Conservation (phyloP, 2,329 filamentous ascomycete species). For the Erysiphe neolycopersici region DNA sequence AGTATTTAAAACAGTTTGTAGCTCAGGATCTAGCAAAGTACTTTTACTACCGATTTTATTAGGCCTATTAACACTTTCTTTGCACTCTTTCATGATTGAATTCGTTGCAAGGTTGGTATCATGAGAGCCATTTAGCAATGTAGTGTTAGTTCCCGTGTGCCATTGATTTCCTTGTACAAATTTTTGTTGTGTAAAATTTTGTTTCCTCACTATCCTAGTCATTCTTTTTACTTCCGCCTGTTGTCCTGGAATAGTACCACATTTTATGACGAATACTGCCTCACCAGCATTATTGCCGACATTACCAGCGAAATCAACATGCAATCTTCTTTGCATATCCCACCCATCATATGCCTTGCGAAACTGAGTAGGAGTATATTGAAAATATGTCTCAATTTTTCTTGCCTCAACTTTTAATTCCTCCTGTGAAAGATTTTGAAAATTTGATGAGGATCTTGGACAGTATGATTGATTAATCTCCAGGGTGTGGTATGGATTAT, state of each 20-base stretch:
- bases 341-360: constrained; percentile 54
- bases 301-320: constrained; percentile 72
- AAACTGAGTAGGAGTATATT: constrained; percentile 51
- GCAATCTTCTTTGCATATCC: constrained; percentile 70
- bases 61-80: not conserved
- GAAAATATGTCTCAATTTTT: constrained; percentile 55
- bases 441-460: constrained; percentile 49
- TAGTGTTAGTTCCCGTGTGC: too few species aligned
- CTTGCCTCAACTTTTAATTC: constrained; percentile 52
- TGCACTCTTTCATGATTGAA: not conserved
- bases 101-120: not conserved
- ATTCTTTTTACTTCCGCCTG: constrained; percentile 27
- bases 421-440: constrained; percentile 40
- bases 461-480: constrained; percentile 50
- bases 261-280: constrained; percentile 44
- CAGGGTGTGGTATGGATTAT: constrained; percentile 46
- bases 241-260: constrained; percentile 20
- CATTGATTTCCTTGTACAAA: not conserved
- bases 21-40: too few species aligned
- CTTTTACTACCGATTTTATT: not conserved
- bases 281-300: constrained; percentile 56
- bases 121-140: not conserved
- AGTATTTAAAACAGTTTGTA: too few species aligned
- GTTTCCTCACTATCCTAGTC: constrained; percentile 21
- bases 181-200: constrained; percentile 7